Percentiles rank a stretch among this genome's conserved stretches.
Conservation (phyloP, 139 green algal genomes). For the Gonium pectorale region DNA sequence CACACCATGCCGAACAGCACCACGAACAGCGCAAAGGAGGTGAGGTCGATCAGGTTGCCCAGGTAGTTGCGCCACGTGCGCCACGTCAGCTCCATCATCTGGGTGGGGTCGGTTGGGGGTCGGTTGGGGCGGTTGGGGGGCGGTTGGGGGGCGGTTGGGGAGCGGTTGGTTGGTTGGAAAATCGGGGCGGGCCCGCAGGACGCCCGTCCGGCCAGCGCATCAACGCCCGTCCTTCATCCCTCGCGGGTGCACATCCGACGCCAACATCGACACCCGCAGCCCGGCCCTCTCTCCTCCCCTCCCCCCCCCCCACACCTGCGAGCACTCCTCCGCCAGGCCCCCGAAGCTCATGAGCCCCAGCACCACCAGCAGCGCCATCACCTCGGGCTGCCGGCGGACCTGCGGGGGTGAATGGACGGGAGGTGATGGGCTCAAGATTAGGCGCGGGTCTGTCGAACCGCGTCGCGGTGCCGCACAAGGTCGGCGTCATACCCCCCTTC, state of each 20-base stretch:
- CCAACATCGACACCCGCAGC: no score
- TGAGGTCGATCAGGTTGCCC: conserved; percentile 43
- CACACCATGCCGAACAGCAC: conserved; percentile 43
- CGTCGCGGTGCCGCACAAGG: no score
- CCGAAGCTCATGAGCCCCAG: conserved; percentile 38
- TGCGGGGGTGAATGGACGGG: not conserved
- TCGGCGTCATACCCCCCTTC: no score
- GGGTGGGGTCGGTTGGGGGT: not conserved
- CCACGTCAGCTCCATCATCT: conserved; percentile 45
- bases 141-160: no score
- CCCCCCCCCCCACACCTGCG: conserved; percentile 16
- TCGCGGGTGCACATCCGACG: no score
- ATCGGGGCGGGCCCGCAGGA: no score
- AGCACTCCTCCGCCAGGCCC: conserved; percentile 19
- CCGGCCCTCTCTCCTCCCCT: not conserved
- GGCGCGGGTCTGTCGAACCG: no score
- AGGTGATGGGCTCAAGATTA: no score
- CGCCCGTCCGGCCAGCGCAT: no score
- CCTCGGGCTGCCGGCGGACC: not conserved
- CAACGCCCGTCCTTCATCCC: no score
- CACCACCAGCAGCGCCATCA: conserved; percentile 32
- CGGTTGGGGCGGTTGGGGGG: not conserved
- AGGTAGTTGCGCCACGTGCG: conserved; percentile 46
- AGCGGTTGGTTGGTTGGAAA: not conserved
- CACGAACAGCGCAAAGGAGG: conserved; percentile 38